Conservation (phyloP, 495 filamentous ascomycete genomes). For the Neohortaea acidophila region DNA sequence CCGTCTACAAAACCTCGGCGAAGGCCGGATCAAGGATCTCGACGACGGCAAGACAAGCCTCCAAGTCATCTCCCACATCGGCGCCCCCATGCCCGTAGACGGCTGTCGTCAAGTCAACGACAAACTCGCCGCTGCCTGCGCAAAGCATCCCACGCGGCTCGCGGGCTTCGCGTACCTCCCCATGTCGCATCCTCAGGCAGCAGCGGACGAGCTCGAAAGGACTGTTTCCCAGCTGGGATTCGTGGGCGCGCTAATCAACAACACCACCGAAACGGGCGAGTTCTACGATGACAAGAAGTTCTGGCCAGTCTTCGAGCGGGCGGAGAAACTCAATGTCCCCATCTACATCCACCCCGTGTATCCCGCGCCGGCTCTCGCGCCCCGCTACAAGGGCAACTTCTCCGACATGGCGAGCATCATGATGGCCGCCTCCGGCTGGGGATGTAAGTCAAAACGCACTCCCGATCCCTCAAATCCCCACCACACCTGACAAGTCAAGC, state of each 20-base stretch:
- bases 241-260: conserved; percentile 43
- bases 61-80: conserved; percentile 41
- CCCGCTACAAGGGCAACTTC: conserved; percentile 30
- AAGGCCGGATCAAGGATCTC: conserved; percentile 37
- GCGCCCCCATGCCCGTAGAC: conserved; percentile 12
- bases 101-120: conserved; percentile 36
- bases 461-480: too few relatives aligned
- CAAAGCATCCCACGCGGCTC: conserved; percentile 32
- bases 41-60: conserved; percentile 33
- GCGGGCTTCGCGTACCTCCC: conserved; percentile 41
- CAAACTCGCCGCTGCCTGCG: conserved; percentile 35
- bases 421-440: conserved; percentile 30
- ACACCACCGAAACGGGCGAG: conserved; percentile 33
- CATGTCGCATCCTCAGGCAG: conserved; percentile 31
- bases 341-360: conserved; percentile 43
- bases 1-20: conserved; percentile 27
- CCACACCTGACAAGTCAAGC: too few relatives aligned
- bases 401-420: conserved; percentile 23
- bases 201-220: conserved; percentile 35
- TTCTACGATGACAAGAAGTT: conserved; percentile 35
- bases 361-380: conserved; percentile 24
- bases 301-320: conserved; percentile 32
- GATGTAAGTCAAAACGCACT: too few relatives aligned
- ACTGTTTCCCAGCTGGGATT: conserved; percentile 34
- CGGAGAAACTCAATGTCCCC: conserved; percentile 39